These are phyloP conservation scores for Cenchrus purpureus DNA, from an alignment of 176 grass and related monocot genomes.

Conservation along the genomic window DNA sequence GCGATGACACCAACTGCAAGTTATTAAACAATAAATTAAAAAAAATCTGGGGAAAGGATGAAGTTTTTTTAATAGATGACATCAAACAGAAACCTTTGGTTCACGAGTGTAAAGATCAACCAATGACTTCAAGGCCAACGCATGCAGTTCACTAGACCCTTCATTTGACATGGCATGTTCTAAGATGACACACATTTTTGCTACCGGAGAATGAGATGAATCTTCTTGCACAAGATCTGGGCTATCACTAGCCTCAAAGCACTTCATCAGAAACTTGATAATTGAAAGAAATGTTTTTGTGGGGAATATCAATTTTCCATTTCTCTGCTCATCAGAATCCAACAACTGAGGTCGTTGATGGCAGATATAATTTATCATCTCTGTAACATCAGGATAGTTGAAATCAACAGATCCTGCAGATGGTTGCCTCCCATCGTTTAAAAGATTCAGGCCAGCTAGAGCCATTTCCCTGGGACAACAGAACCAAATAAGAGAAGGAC, in stretches of 20 bases:
- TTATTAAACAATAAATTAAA: constrained; percentile 31
- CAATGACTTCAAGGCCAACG: constrained; percentile 81
- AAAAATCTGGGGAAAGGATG: constrained; percentile 38
- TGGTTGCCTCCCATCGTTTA: constrained; percentile 63
- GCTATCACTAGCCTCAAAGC: constrained; percentile 63
- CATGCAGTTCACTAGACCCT: constrained; percentile 86
- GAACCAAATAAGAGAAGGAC: constrained; percentile 25
- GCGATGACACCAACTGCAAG: constrained; percentile 71
- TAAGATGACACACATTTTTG: constrained; percentile 70
- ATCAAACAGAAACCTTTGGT: constrained; percentile 62
- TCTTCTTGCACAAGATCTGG: constrained; percentile 42
- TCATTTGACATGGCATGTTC: constrained; percentile 91
- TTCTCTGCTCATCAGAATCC: constrained; percentile 53
- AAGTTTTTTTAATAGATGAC: constrained; percentile 17
- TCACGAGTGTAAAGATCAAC: constrained; percentile 80
- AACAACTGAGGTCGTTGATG: constrained; percentile 70
- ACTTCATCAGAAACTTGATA: constrained; percentile 96
- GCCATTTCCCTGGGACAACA: constrained; percentile 88
- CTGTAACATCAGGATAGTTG: constrained; percentile 71
- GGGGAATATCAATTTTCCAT: constrained; percentile 67
- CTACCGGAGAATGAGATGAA: constrained; percentile 52
- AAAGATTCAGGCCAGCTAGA: constrained; percentile 79
- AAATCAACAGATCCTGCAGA: constrained; percentile 51
- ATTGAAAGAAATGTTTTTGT: constrained; percentile 88
- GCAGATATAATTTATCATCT: constrained; percentile 78